Conservation (phyloP, 805 yeast genomes). For the Candida sakaeoensis region DNA sequence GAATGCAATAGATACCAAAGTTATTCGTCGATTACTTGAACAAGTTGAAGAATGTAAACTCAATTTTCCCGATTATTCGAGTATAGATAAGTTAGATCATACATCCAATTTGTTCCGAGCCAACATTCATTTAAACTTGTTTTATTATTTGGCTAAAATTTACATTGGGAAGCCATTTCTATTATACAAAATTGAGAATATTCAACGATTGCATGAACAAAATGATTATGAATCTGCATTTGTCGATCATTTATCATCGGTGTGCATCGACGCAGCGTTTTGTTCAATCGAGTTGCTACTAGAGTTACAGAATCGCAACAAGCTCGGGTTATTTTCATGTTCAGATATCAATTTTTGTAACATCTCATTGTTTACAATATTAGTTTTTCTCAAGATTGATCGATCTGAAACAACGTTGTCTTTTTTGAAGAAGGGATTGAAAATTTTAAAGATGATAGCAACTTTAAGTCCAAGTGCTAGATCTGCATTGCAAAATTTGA, state of each 20-base stretch:
- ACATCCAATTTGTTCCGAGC: conserved; percentile 10
- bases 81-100: conserved; percentile 8
- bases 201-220: conserved; percentile 5
- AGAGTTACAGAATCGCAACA: conserved; percentile 12
- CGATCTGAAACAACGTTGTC: conserved; percentile 13
- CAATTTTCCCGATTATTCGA: conserved; percentile 10
- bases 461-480: conserved; percentile 14
- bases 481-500: conserved; percentile 8
- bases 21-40: conserved; percentile 9
- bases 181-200: conserved; percentile 14
- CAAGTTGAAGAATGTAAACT: conserved; percentile 9
- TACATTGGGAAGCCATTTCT: conserved; percentile 17
- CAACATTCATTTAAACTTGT: conserved; percentile 13
- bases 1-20: conserved; percentile 10
- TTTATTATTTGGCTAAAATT: conserved; percentile 14
- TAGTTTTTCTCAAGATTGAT: conserved; percentile 13
- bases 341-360: conserved; percentile 16
- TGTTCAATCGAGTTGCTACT: conserved; percentile 13
- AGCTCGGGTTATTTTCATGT: conserved; percentile 14
- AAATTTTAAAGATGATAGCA: conserved; percentile 12
- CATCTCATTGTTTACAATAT: conserved; percentile 12
- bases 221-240: conserved; percentile 12
- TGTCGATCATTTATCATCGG: conserved; percentile 14
- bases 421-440: conserved; percentile 14
- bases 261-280: conserved; percentile 16